Base-by-base conservation (phyloP, 2,329 filamentous ascomycete genomes). In the Beauveria sp. region DNA sequence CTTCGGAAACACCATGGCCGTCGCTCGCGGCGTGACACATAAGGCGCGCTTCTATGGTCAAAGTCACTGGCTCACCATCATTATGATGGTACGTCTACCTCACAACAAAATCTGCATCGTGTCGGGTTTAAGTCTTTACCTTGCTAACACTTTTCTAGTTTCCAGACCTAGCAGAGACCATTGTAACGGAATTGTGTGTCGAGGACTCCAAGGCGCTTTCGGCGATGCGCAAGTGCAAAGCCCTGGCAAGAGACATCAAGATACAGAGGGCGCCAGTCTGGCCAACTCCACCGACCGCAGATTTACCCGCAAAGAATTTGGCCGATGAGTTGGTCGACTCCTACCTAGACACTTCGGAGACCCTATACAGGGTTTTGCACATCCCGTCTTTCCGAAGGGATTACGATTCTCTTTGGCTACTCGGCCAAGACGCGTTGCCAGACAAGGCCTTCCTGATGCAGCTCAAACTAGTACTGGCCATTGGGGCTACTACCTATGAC, bases 11-110 rank as follows among this genome's bases (percentile, higher is more conserved):
- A 49, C 65, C 0, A 67, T 71, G 8, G 66, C 67, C 0, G 72
- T 77, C 0, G 72, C 70, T 2, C 77, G 77, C 8, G 76, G 76
- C 18, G 70, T 83, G 8, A 74, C 77, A 20, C 80, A 84, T 64
- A 87, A 87, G 66, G 79, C 78, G 0, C 76, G 83, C 0, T 67
- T 85, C 0, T 83, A 85, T 65, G 83, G 83, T 1, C 79, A 79
- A 66, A 84, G 80, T 38, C 81, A 85, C 66, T 85, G 81, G 78
- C 43, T 83, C 22, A 82, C 80, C 63, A 75, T 74, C 2, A 69
- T 81, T 14, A 66, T 72, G 0, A 64, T 81, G 50, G 81, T 84
- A 66, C 67, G 76, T 64, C 6, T 48, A 3, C 8, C 18, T 7
- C 43, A 12, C 38, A 1, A 8, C n/a, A 31, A 55, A 55, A 16